phyloP scores from a whole-genome alignment of 306 rosid genomes.

The Citrullus colocynthis region DNA sequence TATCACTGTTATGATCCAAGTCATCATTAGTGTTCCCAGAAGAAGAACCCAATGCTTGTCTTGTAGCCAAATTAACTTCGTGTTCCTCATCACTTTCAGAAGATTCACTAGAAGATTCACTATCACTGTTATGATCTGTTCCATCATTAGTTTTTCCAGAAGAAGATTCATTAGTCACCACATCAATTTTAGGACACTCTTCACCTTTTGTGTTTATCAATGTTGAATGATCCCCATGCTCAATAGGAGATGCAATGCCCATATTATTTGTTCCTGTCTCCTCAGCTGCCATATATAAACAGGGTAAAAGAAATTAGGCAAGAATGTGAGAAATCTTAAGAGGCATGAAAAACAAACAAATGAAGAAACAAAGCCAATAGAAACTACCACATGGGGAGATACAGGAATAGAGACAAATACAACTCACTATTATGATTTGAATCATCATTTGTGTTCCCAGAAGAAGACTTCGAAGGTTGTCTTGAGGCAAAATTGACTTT shows the following conservation, averaged over 20 bases:
- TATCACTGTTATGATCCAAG: conserved; percentile 11
- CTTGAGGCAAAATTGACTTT: not conserved
- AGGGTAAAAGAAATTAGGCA: not conserved
- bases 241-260: conserved; percentile 16
- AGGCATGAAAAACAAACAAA: not conserved
- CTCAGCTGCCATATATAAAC: conserved; percentile 5
- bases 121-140: conserved; percentile 9
- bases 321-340: not conserved
- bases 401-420: conserved; percentile 5
- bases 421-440: conserved; percentile 13
- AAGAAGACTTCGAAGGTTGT: conserved; percentile 14
- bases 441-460: conserved; percentile 13
- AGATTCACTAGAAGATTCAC: conserved; percentile 14
- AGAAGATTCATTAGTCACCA: conserved; percentile 13
- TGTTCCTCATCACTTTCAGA: conserved; percentile 14
- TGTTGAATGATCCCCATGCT: conserved; percentile 12
- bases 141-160: conserved; percentile 10
- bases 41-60: conserved; percentile 18
- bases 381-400: not conserved
- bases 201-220: conserved; percentile 10
- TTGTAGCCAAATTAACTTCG: conserved; percentile 14
- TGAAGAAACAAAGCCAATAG: not conserved
- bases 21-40: conserved; percentile 12
- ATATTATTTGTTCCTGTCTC: conserved; percentile 16
- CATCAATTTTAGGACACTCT: conserved; percentile 18